phyloP scores from a whole-genome alignment of 1,284 basidiomycete genomes.

The Cryptococcus neoformans region DNA sequence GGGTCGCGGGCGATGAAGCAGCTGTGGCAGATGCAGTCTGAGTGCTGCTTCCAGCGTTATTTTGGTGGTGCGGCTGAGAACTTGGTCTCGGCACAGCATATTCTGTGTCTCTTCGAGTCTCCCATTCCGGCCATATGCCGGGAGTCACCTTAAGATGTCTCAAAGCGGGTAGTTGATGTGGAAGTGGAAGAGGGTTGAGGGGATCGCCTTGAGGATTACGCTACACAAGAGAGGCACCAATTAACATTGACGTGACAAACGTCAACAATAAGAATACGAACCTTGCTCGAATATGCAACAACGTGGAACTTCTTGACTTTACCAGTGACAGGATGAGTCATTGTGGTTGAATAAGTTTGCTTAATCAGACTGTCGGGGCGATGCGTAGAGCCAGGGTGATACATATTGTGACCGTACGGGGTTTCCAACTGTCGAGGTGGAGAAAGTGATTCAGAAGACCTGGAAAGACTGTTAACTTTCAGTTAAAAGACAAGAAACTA shows the following conservation, averaged over 20 bases:
- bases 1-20: conserved; percentile 13
- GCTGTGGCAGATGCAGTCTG: conserved; percentile 12
- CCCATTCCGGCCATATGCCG: conserved; percentile 48
- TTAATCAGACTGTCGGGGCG: conserved; percentile 41
- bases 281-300: conserved; percentile 46
- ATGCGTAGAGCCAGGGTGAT: conserved; percentile 18
- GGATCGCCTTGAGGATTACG: conserved; percentile 44
- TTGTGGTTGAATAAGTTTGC: conserved; percentile 47
- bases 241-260: not conserved
- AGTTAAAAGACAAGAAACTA: not conserved
- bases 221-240: conserved; percentile 10
- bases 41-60: not conserved
- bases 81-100: conserved; percentile 6
- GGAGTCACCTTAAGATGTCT: conserved; percentile 35
- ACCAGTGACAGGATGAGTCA: conserved; percentile 40
- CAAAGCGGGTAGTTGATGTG: conserved; percentile 42
- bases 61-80: conserved; percentile 3
- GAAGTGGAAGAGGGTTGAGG: conserved; percentile 37
- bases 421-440: conserved; percentile 29
- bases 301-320: conserved; percentile 48
- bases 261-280: conserved; percentile 5
- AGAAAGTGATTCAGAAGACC: conserved; percentile 38
- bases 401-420: conserved; percentile 12
- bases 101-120: conserved; percentile 33
- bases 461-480: not conserved